Conservation (phyloP, 2,329 filamentous ascomycete species). For the Berkeleyomyces basicola region DNA sequence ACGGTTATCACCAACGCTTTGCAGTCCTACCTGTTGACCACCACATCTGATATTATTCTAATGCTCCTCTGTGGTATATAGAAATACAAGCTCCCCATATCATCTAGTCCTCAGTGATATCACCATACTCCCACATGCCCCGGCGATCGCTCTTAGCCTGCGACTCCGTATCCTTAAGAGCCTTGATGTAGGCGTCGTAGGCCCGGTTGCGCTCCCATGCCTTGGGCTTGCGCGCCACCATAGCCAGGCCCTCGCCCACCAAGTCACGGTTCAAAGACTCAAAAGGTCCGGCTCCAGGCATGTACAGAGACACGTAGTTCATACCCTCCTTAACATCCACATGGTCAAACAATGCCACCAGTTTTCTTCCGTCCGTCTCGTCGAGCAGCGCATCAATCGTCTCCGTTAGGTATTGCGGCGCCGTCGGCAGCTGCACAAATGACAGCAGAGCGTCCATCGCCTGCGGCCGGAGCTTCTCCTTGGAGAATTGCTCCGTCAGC, state of each 20-base stretch:
- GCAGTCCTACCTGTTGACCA: neutral
- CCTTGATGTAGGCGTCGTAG: constrained; percentile 53
- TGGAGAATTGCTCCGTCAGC: constrained; percentile 62
- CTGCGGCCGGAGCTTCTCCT: constrained; percentile 70
- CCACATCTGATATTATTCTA: neutral
- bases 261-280: constrained; percentile 85
- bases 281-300: constrained; percentile 49
- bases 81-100: neutral
- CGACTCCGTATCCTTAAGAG: constrained; percentile 55
- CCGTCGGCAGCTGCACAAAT: constrained; percentile 73
- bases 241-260: constrained; percentile 65
- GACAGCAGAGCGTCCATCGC: constrained; percentile 75
- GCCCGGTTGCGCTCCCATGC: constrained; percentile 64
- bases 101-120: constrained; percentile 70
- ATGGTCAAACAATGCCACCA: constrained; percentile 85
- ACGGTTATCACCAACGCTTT: neutral
- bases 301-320: constrained; percentile 75
- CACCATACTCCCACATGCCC: constrained; percentile 98
- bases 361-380: constrained; percentile 53
- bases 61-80: neutral
- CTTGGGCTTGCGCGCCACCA: constrained; percentile 86
- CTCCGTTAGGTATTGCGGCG: constrained; percentile 68
- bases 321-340: constrained; percentile 63
- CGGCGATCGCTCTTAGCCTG: constrained; percentile 63
- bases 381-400: constrained; percentile 60